These are phyloP conservation scores for Ambrosiella cleistominuta DNA, from an alignment of 2,329 filamentous ascomycete species.

Conservation along the genomic window DNA sequence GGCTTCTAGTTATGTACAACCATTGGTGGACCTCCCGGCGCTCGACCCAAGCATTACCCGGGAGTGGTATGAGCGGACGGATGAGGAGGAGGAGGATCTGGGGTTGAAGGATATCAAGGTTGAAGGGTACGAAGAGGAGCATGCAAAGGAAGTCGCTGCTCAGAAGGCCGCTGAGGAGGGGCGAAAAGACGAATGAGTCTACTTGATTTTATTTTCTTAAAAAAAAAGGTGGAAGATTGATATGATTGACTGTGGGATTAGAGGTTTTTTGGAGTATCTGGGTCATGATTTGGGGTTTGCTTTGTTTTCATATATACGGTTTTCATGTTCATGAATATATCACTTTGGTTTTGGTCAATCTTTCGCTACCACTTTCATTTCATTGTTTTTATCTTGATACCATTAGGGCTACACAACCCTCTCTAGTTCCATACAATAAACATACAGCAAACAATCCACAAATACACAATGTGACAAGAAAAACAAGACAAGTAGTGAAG, in stretches of 20 bases:
- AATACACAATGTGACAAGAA: background rate
- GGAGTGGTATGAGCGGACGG: constrained; percentile 72
- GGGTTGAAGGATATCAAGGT: constrained; percentile 85
- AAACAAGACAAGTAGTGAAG: background rate
- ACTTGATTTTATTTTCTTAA: background rate
- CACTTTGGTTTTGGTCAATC: background rate
- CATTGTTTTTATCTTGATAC: too few relatives aligned
- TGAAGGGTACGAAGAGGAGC: constrained; percentile 52
- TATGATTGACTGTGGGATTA: background rate
- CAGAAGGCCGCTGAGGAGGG: constrained; percentile 19
- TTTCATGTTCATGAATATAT: constrained; percentile 1
- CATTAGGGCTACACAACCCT: too few relatives aligned
- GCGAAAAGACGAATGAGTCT: constrained; percentile 8
- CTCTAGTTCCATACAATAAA: too few relatives aligned
- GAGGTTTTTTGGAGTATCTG: constrained; percentile 3
- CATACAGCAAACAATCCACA: background rate
- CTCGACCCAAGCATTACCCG: constrained; percentile 63
- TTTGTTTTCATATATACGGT: constrained; percentile 5
- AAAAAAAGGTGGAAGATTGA: background rate
- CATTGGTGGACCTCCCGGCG: constrained; percentile 53
- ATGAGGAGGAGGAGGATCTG: constrained; percentile 84
- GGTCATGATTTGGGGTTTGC: background rate
- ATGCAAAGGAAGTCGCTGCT: constrained; percentile 23
- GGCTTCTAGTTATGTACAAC: constrained; percentile 86
- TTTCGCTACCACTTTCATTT: background rate